Evolutionary conservation across 345 rosid genomes (phyloP).

Genomic region (Populus davidiana): DNA sequence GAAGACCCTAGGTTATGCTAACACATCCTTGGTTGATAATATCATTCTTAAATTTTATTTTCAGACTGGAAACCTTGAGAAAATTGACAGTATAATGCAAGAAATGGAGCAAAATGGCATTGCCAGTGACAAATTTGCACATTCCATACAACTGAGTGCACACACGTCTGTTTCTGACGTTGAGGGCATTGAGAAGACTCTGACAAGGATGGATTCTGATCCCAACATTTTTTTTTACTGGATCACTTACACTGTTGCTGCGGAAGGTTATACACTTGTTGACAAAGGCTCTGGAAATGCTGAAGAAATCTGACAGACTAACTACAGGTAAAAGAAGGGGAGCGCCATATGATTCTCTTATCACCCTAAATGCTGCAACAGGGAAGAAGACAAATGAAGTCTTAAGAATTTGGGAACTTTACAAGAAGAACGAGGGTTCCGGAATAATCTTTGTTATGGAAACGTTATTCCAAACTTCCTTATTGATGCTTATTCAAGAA

Average conservation of each 20-base stretch:
- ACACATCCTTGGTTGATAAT: slow-evolving; percentile 16
- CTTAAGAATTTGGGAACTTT: slow-evolving; percentile 38
- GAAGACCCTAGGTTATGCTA: slow-evolving; percentile 29
- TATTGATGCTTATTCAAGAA: slow-evolving; percentile 25
- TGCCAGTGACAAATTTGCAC: slow-evolving; percentile 13
- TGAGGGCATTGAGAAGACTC: slow-evolving; percentile 23
- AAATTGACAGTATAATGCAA: slow-evolving; percentile 17
- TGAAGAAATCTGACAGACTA: slow-evolving; percentile 34
- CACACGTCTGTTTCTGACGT: slow-evolving; percentile 24
- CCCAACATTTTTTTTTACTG: slow-evolving; percentile 18
- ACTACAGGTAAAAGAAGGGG: not conserved
- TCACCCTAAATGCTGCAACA: slow-evolving; percentile 31
- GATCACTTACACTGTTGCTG: slow-evolving; percentile 9
- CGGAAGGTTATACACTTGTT: slow-evolving; percentile 16
- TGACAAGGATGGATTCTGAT: slow-evolving; percentile 32
- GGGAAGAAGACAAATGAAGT: slow-evolving; percentile 42
- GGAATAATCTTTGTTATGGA: not conserved
- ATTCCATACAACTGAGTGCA: slow-evolving; percentile 25
- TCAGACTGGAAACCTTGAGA: slow-evolving; percentile 25
- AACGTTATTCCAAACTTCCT: slow-evolving; percentile 28
- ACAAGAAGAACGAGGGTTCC: slow-evolving; percentile 24
- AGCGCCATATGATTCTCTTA: slow-evolving; percentile 15
- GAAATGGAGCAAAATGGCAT: slow-evolving; percentile 36
- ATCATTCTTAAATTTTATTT: slow-evolving; percentile 27
- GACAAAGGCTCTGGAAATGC: slow-evolving; percentile 30